Conservation (phyloP, 768 basidiomycete genomes). For the Amyloporia xantha region DNA sequence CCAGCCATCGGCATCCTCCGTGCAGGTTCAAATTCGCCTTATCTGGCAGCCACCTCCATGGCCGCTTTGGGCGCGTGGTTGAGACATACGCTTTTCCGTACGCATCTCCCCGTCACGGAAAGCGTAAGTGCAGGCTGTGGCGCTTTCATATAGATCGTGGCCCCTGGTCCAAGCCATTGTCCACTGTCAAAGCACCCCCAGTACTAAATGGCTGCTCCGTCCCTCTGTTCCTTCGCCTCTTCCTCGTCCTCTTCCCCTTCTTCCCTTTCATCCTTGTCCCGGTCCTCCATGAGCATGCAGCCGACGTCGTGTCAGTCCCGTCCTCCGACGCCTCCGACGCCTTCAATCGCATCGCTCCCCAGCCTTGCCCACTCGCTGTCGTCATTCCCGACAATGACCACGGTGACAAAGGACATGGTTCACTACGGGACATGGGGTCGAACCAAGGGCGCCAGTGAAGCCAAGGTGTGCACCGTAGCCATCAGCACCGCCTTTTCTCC, state of each 20-base stretch:
- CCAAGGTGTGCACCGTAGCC: conserved; percentile 17
- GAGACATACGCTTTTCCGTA: neutral
- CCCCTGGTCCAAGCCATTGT: neutral
- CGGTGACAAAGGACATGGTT: conserved; percentile 24
- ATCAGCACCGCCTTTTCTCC: neutral
- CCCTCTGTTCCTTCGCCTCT: conserved; percentile 9
- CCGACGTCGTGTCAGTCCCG: conserved; percentile 5
- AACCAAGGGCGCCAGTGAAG: conserved; percentile 22
- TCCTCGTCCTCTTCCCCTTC: conserved; percentile 1
- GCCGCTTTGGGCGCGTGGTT: neutral
- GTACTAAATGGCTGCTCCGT: neutral
- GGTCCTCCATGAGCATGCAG: neutral
- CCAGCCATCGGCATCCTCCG: conserved; percentile 1
- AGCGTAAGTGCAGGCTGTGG: neutral
- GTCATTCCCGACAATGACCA: conserved; percentile 23
- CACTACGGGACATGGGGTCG: conserved; percentile 20
- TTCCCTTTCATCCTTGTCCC: conserved; percentile 3
- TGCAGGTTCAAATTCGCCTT: neutral
- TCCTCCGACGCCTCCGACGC: conserved; percentile 6
- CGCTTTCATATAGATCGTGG: conserved; percentile 1
- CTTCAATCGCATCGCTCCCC: conserved; percentile 20
- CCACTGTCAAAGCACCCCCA: neutral
- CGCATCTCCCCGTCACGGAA: neutral
- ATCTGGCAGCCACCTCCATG: neutral
- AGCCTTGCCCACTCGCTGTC: conserved; percentile 26